phyloP scores from a whole-genome alignment of 148 eudicot species.

The Cornus florida region DNA sequence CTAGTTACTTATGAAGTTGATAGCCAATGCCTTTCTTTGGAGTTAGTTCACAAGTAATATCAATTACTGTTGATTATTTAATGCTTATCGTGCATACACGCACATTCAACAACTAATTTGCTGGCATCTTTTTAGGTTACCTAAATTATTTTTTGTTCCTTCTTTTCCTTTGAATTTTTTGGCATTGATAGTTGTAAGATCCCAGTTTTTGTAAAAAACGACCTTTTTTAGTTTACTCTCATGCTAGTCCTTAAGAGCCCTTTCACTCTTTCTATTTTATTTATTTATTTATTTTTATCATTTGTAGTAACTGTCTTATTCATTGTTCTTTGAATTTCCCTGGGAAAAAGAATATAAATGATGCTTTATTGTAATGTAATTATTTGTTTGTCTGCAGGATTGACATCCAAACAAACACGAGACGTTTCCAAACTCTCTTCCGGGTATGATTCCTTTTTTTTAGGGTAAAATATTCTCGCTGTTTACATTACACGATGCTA shows the following conservation, averaged over 20 bases:
- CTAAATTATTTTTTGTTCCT: background rate
- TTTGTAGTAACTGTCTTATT: background rate
- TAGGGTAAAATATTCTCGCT: background rate
- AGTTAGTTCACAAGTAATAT: background rate
- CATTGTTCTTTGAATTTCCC: background rate
- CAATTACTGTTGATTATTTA: background rate
- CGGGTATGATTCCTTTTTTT: constrained; percentile 37
- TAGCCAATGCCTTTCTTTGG: background rate
- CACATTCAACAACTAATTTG: background rate
- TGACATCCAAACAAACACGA: constrained; percentile 80
- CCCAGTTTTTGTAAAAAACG: too few relatives aligned
- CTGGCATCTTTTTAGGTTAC: background rate
- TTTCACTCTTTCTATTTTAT: too few relatives aligned
- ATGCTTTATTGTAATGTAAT: background rate
- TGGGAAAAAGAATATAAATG: background rate
- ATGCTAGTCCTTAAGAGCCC: background rate
- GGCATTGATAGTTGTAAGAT: background rate
- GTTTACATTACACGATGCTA: constrained; percentile 3
- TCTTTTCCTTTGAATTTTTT: background rate
- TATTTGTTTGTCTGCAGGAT: constrained; percentile 48
- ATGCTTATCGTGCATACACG: background rate
- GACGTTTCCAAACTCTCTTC: constrained; percentile 83
- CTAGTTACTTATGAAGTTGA: background rate
- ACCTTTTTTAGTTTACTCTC: too few relatives aligned
- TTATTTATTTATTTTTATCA: too few relatives aligned